Percentiles rank a stretch among this genome's conserved stretches.
Conservation (phyloP, 352 stramenopile species). For the Albugo laibachii region DNA sequence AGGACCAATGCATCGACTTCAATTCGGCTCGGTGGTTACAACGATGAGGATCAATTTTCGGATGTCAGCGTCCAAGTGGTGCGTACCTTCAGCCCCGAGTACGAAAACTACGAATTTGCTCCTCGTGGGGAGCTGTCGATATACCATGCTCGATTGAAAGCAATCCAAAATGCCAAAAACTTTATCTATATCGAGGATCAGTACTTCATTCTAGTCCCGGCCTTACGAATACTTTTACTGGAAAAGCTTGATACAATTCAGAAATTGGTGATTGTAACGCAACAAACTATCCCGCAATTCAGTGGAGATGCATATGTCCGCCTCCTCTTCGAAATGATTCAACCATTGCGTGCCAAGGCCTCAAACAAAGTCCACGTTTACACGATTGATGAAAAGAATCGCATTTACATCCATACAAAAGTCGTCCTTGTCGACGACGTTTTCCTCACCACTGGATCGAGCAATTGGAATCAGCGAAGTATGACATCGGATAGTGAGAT, state of each 20-base stretch:
- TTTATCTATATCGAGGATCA: conserved; percentile 53
- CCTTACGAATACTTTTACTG: conserved; percentile 21
- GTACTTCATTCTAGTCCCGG: conserved; percentile 30
- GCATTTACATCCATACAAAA: conserved; percentile 36
- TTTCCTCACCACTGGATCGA: conserved; percentile 28
- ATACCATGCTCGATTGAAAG: conserved; percentile 25
- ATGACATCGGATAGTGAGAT: conserved; percentile 48
- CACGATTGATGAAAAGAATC: conserved; percentile 13
- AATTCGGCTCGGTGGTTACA: background rate
- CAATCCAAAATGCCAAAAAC: conserved; percentile 28
- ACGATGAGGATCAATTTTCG: background rate
- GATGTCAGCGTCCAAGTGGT: conserved; percentile 26
- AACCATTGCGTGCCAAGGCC: conserved; percentile 17
- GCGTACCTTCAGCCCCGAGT: conserved; percentile 33
- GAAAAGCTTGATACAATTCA: conserved; percentile 22
- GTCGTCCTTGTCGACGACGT: conserved; percentile 41
- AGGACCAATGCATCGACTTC: background rate
- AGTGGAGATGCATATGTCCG: conserved; percentile 16
- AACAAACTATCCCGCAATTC: conserved; percentile 10
- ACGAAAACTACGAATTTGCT: conserved; percentile 28
- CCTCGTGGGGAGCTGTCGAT: conserved; percentile 26
- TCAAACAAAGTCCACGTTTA: conserved; percentile 32
- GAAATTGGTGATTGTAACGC: conserved; percentile 22
- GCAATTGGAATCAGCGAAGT: conserved; percentile 48
- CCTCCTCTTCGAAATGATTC: conserved; percentile 32